phyloP scores from a whole-genome alignment of 371 early-diverging fungal species.

The Circinella minor region DNA sequence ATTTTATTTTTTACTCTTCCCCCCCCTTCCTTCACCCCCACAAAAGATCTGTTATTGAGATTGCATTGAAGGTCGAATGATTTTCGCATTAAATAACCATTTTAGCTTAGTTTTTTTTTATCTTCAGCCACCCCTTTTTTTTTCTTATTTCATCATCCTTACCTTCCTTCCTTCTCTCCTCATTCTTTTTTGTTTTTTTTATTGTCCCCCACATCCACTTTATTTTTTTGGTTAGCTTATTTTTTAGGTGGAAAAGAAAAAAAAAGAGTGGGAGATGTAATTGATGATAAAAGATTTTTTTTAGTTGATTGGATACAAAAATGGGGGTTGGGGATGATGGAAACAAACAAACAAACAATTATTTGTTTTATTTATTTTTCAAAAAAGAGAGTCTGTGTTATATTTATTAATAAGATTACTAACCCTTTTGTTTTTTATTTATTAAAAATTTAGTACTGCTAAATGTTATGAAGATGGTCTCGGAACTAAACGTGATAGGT shows the following conservation, averaged over 20 bases:
- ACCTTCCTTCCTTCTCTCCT: background rate
- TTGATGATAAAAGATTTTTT: no score
- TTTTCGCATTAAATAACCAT: background rate
- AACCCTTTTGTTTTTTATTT: no score
- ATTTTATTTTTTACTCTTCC: background rate
- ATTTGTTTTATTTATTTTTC: no score
- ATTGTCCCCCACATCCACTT: no score
- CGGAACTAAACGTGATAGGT: constrained; percentile 59
- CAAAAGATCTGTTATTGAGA: constrained; percentile 1
- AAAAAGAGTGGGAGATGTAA: no score
- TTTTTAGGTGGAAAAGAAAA: no score
- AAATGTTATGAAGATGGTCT: constrained; percentile 71
- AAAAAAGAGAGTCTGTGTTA: background rate
- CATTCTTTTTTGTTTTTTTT: no score
- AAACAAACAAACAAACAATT: no score
- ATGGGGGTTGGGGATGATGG: no score
- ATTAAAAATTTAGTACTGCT: constrained; percentile 46
- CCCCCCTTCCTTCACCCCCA: background rate
- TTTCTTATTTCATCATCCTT: background rate
- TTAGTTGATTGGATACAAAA: no score
- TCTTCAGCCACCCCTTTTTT: background rate
- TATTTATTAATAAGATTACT: no score
- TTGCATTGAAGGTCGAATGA: constrained; percentile 5
- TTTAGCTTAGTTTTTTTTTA: constrained; percentile 1
- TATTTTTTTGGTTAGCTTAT: no score